Conservation (phyloP, 2,329 filamentous ascomycete species). For the Claviceps cyperi region DNA sequence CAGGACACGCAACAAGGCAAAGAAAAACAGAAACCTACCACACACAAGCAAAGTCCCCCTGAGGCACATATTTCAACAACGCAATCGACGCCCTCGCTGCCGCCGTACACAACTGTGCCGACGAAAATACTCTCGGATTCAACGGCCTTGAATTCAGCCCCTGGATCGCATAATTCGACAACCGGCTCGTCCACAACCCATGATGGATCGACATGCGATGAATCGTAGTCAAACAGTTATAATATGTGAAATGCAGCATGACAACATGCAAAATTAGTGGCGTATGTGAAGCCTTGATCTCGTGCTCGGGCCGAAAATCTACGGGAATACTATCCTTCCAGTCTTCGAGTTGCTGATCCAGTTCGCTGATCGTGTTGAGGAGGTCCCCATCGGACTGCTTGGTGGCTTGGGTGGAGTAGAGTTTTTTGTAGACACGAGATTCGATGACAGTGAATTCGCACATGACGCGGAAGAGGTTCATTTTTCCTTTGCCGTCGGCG, state of each 20-base stretch:
- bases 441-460: constrained; percentile 85
- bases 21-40: constrained; percentile 47
- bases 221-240: constrained; percentile 94
- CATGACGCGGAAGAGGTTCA: constrained; percentile 90
- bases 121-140: constrained; percentile 89
- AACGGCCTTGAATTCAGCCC: constrained; percentile 80
- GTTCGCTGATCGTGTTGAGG: constrained; percentile 86
- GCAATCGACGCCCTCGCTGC: constrained; percentile 88
- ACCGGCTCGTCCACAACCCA: constrained; percentile 90
- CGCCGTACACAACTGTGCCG: constrained; percentile 80
- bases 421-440: constrained; percentile 79
- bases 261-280: constrained; percentile 90
- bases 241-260: constrained; percentile 90
- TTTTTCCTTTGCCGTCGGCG: constrained; percentile 75
- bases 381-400: constrained; percentile 88
- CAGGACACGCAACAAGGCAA: background rate
- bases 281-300: constrained; percentile 85
- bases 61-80: constrained; percentile 87
- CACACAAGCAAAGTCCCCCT: constrained; percentile 86
- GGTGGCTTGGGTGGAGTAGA: constrained; percentile 86
- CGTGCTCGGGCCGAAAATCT: constrained; percentile 92
- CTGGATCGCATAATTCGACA: constrained; percentile 91
- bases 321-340: constrained; percentile 95
- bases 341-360: constrained; percentile 77
- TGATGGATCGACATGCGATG: constrained; percentile 98